phyloP scores from a whole-genome alignment of 2,329 filamentous ascomycete genomes.

The Alternaria burnsii region DNA sequence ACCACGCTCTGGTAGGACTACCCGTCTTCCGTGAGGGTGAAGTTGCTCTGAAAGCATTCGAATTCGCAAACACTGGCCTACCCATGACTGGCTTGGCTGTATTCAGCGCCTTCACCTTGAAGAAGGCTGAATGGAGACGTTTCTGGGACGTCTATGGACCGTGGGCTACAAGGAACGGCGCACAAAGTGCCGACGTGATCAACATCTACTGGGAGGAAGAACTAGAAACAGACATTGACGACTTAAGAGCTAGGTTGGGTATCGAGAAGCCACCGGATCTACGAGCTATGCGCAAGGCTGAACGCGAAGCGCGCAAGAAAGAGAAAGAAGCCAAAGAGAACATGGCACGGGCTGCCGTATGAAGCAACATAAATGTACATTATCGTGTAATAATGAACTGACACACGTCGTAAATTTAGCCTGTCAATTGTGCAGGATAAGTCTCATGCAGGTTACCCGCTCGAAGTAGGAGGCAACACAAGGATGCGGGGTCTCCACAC shows the following conservation, averaged over 20 bases:
- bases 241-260: constrained; percentile 75
- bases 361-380: constrained; percentile 21
- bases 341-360: constrained; percentile 30
- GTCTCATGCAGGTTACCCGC: neutral
- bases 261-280: constrained; percentile 91
- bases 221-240: constrained; percentile 81
- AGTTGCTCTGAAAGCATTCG: constrained; percentile 96
- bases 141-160: constrained; percentile 83
- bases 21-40: constrained; percentile 95
- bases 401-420: neutral
- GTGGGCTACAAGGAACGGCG: constrained; percentile 88
- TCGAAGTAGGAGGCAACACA: neutral
- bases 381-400: constrained; percentile 11
- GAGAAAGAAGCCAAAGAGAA: constrained; percentile 62
- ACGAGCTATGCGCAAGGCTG: constrained; percentile 75
- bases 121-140: constrained; percentile 68
- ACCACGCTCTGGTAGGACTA: constrained; percentile 90
- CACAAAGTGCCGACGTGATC: constrained; percentile 79
- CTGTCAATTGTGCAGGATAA: constrained; percentile 1
- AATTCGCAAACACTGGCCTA: constrained; percentile 92
- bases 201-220: constrained; percentile 99
- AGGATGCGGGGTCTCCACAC: constrained; percentile 19
- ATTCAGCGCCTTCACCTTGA: constrained; percentile 72
- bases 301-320: constrained; percentile 73
- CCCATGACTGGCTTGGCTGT: constrained; percentile 94